Conservation (phyloP, 2,329 filamentous ascomycete species). For the Fusarium illudens region DNA sequence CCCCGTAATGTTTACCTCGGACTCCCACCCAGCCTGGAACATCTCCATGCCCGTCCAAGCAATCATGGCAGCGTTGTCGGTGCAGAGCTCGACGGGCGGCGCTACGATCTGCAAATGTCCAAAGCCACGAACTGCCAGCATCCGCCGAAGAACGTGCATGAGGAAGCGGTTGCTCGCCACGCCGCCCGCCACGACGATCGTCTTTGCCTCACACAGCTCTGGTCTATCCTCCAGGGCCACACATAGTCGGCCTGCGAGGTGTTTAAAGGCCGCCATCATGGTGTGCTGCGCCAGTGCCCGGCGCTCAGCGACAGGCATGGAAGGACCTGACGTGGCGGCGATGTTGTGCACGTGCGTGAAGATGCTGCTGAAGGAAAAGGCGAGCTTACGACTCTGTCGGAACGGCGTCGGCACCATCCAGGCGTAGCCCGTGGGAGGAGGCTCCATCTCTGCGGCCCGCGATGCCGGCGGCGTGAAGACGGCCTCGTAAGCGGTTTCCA, state of each 20-base stretch:
- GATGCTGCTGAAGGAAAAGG: slow-evolving; percentile 78
- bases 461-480: slow-evolving; percentile 66
- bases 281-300: slow-evolving; percentile 73
- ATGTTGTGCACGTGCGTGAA: slow-evolving; percentile 63
- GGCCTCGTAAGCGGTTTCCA: slow-evolving; percentile 43
- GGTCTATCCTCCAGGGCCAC: slow-evolving; percentile 64
- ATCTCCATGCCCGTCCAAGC: slow-evolving; percentile 94
- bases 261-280: slow-evolving; percentile 87
- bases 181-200: slow-evolving; percentile 86
- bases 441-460: slow-evolving; percentile 65
- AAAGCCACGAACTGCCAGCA: slow-evolving; percentile 73
- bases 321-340: slow-evolving; percentile 46
- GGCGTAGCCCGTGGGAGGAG: slow-evolving; percentile 49
- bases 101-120: slow-evolving; percentile 69
- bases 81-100: slow-evolving; percentile 82
- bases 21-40: slow-evolving; percentile 79
- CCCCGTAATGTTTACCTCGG: slow-evolving; percentile 66
- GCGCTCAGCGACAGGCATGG: slow-evolving; percentile 67
- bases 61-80: slow-evolving; percentile 98
- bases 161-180: slow-evolving; percentile 88
- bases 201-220: slow-evolving; percentile 53
- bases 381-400: slow-evolving; percentile 62
- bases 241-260: slow-evolving; percentile 78
- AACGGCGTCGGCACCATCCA: slow-evolving; percentile 79
- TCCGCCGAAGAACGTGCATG: slow-evolving; percentile 66